Evolutionary conservation across 2,329 filamentous ascomycete genomes (phyloP).

Genomic region (Xylaria polymorpha): DNA sequence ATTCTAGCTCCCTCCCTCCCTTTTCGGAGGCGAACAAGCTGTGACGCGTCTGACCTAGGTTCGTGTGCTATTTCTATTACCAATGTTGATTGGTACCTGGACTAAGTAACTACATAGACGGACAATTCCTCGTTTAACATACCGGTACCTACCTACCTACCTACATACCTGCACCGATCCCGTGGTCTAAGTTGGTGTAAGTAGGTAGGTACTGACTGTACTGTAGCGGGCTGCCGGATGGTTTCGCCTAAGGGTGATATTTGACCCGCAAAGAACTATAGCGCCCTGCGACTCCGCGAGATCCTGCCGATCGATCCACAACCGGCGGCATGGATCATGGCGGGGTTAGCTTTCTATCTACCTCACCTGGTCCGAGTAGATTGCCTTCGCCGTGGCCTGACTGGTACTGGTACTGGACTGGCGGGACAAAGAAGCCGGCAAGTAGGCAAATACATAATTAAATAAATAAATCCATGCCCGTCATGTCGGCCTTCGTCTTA

Average conservation of each 20-base stretch:
- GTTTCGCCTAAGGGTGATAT: conserved; percentile 44
- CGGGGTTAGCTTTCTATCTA: conserved; percentile 43
- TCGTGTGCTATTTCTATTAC: background rate
- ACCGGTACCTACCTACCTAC: too few species aligned
- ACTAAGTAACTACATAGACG: background rate
- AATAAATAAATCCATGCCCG: conserved; percentile 29
- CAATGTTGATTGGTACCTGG: background rate
- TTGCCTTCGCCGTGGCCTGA: conserved; percentile 7
- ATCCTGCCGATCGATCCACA: conserved; percentile 46
- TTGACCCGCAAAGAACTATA: conserved; percentile 46
- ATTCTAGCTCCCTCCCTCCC: background rate
- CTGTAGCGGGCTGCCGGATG: background rate
- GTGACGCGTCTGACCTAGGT: too few species aligned
- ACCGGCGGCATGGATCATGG: conserved; percentile 39
- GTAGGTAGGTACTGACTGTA: too few species aligned
- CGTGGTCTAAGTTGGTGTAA: too few species aligned
- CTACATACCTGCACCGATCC: too few species aligned
- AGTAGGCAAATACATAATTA: conserved; percentile 32
- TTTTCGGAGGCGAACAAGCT: background rate
- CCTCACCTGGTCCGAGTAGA: conserved; percentile 36
- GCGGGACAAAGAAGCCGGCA: background rate
- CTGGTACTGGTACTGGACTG: too few species aligned
- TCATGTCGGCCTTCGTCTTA: conserved; percentile 13
- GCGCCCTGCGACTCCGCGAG: conserved; percentile 40
- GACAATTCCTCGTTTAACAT: too few species aligned